phyloP scores from a whole-genome alignment of 2,329 filamentous ascomycete genomes.

The Rutstroemia sp. region DNA sequence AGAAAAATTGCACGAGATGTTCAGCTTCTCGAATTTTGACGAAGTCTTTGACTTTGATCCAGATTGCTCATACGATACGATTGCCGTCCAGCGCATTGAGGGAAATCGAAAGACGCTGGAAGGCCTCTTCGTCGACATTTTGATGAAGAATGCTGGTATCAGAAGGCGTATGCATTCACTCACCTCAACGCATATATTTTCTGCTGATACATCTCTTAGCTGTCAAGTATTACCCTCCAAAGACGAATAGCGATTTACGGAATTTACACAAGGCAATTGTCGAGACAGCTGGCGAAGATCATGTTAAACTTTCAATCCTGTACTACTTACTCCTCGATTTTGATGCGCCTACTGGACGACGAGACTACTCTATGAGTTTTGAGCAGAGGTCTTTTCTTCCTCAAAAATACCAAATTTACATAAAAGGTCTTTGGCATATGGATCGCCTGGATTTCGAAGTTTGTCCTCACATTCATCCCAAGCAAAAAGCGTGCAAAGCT shows the following conservation, averaged over 20 bases:
- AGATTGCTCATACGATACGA: constrained; percentile 55
- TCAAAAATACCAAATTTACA: constrained; percentile 69
- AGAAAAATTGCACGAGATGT: constrained; percentile 35
- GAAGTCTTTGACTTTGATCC: constrained; percentile 57
- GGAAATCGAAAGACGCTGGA: constrained; percentile 59
- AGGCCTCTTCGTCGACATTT: constrained; percentile 73
- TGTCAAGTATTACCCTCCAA: constrained; percentile 67
- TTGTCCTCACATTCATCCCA: constrained; percentile 14
- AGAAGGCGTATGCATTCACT: constrained; percentile 49
- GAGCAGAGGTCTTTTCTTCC: constrained; percentile 59
- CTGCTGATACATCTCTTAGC: constrained; percentile 27
- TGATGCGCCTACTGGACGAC: constrained; percentile 33
- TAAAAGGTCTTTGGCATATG: constrained; percentile 75
- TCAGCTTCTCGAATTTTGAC: constrained; percentile 60
- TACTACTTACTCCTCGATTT: constrained; percentile 80
- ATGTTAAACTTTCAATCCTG: constrained; percentile 75
- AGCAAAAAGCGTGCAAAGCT: constrained; percentile 19
- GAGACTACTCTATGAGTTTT: constrained; percentile 48
- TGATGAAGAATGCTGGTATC: constrained; percentile 63
- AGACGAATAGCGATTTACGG: constrained; percentile 57
- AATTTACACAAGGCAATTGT: constrained; percentile 65
- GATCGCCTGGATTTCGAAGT: constrained; percentile 65
- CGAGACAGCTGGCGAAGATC: constrained; percentile 54
- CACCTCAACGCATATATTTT: constrained; percentile 2
- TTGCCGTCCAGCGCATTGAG: constrained; percentile 55